Evolutionary conservation across 805 yeast genomes (phyloP).

Genomic region (Starmera caribaea): DNA sequence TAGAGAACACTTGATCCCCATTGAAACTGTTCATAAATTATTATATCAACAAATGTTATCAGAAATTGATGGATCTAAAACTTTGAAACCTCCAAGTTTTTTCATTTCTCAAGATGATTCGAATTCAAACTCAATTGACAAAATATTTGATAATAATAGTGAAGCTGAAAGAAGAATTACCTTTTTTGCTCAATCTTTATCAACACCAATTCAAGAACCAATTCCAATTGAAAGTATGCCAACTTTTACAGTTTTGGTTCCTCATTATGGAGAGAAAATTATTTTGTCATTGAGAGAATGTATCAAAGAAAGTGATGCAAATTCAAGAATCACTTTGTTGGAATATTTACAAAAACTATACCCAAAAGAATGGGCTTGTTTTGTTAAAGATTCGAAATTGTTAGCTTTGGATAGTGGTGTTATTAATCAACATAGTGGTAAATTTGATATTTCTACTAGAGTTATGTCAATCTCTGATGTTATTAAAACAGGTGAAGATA

Average conservation of each 20-base stretch:
- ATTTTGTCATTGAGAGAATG: slow-evolving; percentile 66
- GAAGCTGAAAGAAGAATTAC: slow-evolving; percentile 80
- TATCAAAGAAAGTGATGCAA: slow-evolving; percentile 54
- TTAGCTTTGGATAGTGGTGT: slow-evolving; percentile 45
- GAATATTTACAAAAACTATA: slow-evolving; percentile 71
- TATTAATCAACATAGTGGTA: slow-evolving; percentile 13
- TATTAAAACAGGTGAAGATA: slow-evolving; percentile 7
- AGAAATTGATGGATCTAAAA: slow-evolving; percentile 24
- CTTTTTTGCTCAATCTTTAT: slow-evolving; percentile 81
- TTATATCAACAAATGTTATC: slow-evolving; percentile 34
- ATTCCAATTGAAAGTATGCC: slow-evolving; percentile 65
- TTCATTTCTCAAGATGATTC: slow-evolving; percentile 81
- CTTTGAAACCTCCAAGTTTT: slow-evolving; percentile 63
- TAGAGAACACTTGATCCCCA: slow-evolving; percentile 65
- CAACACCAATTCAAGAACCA: slow-evolving; percentile 77
- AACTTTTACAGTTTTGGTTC: slow-evolving; percentile 72
- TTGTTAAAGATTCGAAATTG: slow-evolving; percentile 66
- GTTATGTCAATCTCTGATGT: not conserved
- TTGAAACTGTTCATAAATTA: slow-evolving; percentile 62
- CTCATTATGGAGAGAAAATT: slow-evolving; percentile 82
- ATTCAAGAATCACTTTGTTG: slow-evolving; percentile 65
- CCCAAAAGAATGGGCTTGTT: slow-evolving; percentile 71
- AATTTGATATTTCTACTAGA: slow-evolving; percentile 13
- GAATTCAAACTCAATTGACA: slow-evolving; percentile 46
- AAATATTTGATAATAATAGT: slow-evolving; percentile 44